A percentile compares a stretch with the other conserved stretches of the same genome.
phyloP scores from a whole-genome alignment of 257 asterid species.

The Solanum acaule region DNA sequence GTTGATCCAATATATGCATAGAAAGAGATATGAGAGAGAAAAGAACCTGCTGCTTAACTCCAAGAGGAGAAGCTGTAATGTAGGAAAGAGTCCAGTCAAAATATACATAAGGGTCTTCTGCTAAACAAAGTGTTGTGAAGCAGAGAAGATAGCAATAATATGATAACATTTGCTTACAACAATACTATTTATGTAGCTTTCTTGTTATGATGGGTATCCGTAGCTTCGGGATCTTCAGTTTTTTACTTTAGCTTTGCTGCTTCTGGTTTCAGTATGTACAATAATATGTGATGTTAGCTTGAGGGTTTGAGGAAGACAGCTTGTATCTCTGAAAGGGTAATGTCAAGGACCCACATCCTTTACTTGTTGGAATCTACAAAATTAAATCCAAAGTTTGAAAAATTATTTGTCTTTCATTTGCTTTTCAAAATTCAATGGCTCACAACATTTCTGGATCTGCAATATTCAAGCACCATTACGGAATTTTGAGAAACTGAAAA shows the following conservation, averaged over 20 bases:
- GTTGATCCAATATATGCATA: neutral
- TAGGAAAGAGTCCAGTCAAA: constrained; percentile 85
- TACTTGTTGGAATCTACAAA: neutral
- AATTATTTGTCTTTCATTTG: neutral
- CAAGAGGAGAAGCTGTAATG: constrained; percentile 78
- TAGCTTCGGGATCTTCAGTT: neutral
- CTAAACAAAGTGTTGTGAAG: constrained; percentile 30
- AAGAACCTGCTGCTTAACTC: constrained; percentile 68
- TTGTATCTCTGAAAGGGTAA: neutral
- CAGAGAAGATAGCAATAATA: constrained; percentile 15
- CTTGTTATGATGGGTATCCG: neutral
- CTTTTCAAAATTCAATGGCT: neutral
- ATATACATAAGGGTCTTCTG: constrained; percentile 61
- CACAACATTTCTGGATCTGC: too few relatives aligned
- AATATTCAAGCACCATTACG: neutral
- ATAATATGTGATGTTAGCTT: constrained; percentile 8
- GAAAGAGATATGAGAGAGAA: neutral
- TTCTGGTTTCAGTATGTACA: neutral
- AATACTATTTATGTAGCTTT: neutral
- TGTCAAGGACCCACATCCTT: neutral
- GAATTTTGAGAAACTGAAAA: neutral
- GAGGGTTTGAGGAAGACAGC: constrained; percentile 3
- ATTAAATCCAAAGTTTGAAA: neutral
- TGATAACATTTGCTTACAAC: constrained; percentile 29
- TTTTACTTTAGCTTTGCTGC: neutral